Conservation (phyloP, 2,329 filamentous ascomycete species). For the Pezicula neosporulosa region DNA sequence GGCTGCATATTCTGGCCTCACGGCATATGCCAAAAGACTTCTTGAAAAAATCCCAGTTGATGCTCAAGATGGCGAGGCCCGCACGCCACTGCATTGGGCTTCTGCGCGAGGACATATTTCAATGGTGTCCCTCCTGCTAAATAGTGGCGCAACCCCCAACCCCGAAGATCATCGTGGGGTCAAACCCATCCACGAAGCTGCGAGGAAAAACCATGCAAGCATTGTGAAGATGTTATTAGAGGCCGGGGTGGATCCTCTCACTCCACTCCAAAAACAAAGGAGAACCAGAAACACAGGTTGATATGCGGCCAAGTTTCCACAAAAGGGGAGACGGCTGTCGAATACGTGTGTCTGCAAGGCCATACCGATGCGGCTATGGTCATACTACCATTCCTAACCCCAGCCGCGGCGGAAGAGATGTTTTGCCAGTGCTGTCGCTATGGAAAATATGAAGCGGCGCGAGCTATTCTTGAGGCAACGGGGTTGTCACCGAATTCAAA, state of each 20-base stretch:
- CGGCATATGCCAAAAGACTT: conserved; percentile 2
- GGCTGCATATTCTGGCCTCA: conserved; percentile 10
- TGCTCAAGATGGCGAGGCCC: not conserved
- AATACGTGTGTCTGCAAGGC: conserved; percentile 27
- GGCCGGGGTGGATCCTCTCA: conserved; percentile 33
- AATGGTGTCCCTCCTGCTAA: conserved; percentile 1
- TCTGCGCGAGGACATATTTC: conserved; percentile 1
- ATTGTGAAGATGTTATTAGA: conserved; percentile 28
- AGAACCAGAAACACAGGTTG: conserved; percentile 9
- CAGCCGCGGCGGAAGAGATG: conserved; percentile 10
- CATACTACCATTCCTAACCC: conserved; percentile 10
- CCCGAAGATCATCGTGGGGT: conserved; percentile 19
- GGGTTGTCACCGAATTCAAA: conserved; percentile 11
- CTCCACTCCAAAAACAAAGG: conserved; percentile 21
- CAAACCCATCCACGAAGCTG: conserved; percentile 34
- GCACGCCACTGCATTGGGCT: conserved; percentile 4
- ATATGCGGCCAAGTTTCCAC: conserved; percentile 7
- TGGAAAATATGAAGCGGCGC: conserved; percentile 10
- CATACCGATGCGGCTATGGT: conserved; percentile 14
- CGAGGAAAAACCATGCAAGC: conserved; percentile 25
- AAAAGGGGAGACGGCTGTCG: conserved; percentile 24
- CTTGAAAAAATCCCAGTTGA: not conserved
- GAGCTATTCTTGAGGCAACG: conserved; percentile 5
- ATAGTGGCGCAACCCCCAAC: conserved; percentile 10
- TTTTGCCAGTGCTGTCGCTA: conserved; percentile 11